These are phyloP conservation scores for Fagopyrum homotropicum DNA, from an alignment of 148 eudicot species.

Conservation along the genomic window DNA sequence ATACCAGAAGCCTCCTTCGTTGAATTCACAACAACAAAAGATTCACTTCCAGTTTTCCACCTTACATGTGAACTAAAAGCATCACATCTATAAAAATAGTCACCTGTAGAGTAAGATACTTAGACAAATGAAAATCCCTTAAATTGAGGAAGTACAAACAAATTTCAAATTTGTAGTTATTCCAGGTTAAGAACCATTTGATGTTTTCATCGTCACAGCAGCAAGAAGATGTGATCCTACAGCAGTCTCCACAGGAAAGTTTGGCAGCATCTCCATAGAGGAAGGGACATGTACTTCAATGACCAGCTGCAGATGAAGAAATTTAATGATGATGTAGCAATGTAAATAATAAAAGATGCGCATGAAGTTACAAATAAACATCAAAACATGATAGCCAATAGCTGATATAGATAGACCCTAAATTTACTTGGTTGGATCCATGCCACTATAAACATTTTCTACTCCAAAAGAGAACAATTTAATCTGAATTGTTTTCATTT, in stretches of 20 bases:
- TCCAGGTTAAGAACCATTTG: slow-evolving; percentile 39
- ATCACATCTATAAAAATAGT: slow-evolving; percentile 61
- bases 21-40: slow-evolving; percentile 47
- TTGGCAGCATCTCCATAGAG: slow-evolving; percentile 61
- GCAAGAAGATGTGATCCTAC: slow-evolving; percentile 74
- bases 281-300: slow-evolving; percentile 80
- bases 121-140: not conserved
- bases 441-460: not conserved
- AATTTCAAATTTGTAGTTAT: not conserved
- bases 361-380: slow-evolving; percentile 12
- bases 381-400: not conserved
- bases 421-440: not conserved
- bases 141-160: not conserved
- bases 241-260: slow-evolving; percentile 72
- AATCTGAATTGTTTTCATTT: not conserved
- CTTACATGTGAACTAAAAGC: slow-evolving; percentile 57
- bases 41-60: slow-evolving; percentile 66
- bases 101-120: slow-evolving; percentile 39
- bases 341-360: slow-evolving; percentile 1
- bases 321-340: not conserved
- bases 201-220: slow-evolving; percentile 70
- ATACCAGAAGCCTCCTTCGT: slow-evolving; percentile 29
- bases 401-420: not conserved
- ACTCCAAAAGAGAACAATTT: not conserved
- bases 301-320: slow-evolving; percentile 29